A percentile compares a stretch with the other conserved stretches of the same genome.
Conservation (phyloP, 2,329 filamentous ascomycete species). For the Tolypocladium nubicola region DNA sequence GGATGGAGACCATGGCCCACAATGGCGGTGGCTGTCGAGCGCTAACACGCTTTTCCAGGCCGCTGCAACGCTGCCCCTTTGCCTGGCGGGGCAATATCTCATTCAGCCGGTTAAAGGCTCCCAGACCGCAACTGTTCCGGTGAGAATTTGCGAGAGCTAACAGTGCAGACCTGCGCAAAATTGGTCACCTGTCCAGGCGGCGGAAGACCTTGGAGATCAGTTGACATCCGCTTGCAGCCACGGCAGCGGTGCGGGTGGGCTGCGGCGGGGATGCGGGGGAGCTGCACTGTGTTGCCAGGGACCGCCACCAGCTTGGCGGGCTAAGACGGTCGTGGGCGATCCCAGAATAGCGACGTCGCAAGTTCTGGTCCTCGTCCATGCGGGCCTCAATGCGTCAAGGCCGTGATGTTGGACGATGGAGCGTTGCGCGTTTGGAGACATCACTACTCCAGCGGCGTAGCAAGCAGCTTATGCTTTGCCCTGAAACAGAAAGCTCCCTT, state of each 20-base stretch:
- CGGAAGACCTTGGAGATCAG: background rate
- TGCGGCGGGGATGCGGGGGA: background rate
- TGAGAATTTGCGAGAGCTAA: background rate
- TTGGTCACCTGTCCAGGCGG: conserved; percentile 5
- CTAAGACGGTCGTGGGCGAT: background rate
- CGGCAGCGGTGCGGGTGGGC: background rate
- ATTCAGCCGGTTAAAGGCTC: background rate
- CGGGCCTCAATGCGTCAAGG: background rate
- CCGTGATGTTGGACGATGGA: background rate
- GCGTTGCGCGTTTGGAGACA: background rate
- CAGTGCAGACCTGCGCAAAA: background rate
- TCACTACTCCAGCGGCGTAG: background rate
- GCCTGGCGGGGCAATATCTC: background rate
- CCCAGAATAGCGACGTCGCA: background rate
- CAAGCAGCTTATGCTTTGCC: background rate
- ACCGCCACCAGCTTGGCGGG: background rate
- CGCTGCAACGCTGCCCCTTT: background rate
- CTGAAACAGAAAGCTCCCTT: background rate
- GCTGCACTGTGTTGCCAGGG: conserved; percentile 4
- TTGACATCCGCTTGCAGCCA: conserved; percentile 5
- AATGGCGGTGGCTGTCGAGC: conserved; percentile 2
- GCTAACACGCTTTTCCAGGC: background rate
- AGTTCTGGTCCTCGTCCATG: background rate
- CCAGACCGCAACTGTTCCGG: background rate
- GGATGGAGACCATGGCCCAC: background rate